phyloP scores from a whole-genome alignment of 305 asterid species.

The Ajuga reptans region DNA sequence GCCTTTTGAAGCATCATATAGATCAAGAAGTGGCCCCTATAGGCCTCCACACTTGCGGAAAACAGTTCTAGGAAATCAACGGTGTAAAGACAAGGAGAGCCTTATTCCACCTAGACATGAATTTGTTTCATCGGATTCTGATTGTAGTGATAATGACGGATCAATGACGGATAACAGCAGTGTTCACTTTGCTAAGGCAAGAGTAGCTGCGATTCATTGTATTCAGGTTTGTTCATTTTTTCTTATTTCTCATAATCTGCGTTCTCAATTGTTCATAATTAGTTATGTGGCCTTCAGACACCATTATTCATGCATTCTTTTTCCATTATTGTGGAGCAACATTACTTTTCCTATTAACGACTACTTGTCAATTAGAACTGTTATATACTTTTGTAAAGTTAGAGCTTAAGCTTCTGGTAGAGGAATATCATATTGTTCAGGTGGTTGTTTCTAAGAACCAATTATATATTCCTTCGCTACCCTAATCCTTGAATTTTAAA shows the following conservation, averaged over 20 bases:
- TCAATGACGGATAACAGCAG: slow-evolving; percentile 36
- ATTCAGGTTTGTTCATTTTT: slow-evolving; percentile 59
- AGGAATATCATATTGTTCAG: neutral
- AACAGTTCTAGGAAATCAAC: slow-evolving; percentile 32
- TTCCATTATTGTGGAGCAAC: neutral
- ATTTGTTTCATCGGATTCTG: slow-evolving; percentile 75
- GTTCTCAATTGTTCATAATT: neutral
- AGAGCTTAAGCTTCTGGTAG: slow-evolving; percentile 12
- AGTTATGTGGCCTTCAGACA: slow-evolving; percentile 9
- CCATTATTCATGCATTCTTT: neutral
- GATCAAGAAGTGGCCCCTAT: slow-evolving; percentile 45
- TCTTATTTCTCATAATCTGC: slow-evolving; percentile 8
- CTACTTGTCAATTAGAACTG: neutral
- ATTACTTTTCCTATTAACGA: neutral
- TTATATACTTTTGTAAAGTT: slow-evolving; percentile 1
- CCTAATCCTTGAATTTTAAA: slow-evolving; percentile 30
- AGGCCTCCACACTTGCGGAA: slow-evolving; percentile 90
- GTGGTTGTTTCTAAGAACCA: slow-evolving; percentile 7
- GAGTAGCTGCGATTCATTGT: slow-evolving; percentile 77
- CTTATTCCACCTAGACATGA: slow-evolving; percentile 35
- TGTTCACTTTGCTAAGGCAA: slow-evolving; percentile 46
- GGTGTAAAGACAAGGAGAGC: slow-evolving; percentile 34
- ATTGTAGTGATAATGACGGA: slow-evolving; percentile 81
- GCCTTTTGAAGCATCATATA: slow-evolving; percentile 31
- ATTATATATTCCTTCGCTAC: slow-evolving; percentile 2